Conservation (phyloP, 371 early-diverging fungal genomes). For the Saksenaea oblongispora region DNA sequence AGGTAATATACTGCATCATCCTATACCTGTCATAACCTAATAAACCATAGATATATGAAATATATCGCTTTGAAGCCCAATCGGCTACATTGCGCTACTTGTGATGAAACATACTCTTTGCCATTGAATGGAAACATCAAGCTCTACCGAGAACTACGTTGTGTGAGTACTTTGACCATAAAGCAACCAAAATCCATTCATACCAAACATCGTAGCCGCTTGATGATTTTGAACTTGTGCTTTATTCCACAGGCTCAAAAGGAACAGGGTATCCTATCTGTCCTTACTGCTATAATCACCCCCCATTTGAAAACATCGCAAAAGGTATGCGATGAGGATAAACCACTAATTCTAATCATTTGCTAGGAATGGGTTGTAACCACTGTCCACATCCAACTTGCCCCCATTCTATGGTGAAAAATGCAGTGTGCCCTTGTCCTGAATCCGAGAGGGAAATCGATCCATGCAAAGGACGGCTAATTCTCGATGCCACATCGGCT, state of each 20-base stretch:
- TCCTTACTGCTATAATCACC: constrained; percentile 56
- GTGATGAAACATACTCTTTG: constrained; percentile 57
- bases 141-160: constrained; percentile 49
- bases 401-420: constrained; percentile 48
- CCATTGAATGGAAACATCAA: constrained; percentile 58
- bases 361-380: constrained; percentile 49
- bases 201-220: constrained; percentile 29
- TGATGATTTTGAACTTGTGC: constrained; percentile 56
- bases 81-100: constrained; percentile 52
- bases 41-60: constrained; percentile 44
- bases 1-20: constrained; percentile 27
- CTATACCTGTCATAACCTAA: not conserved
- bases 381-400: constrained; percentile 56
- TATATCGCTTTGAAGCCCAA: constrained; percentile 51
- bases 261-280: constrained; percentile 56
- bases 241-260: constrained; percentile 55
- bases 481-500: constrained; percentile 57
- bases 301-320: constrained; percentile 53
- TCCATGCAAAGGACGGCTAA: constrained; percentile 44
- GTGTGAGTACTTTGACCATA: constrained; percentile 28
- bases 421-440: constrained; percentile 50
- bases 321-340: constrained; percentile 21
- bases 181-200: not conserved
- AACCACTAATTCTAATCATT: not conserved
- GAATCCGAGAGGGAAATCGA: constrained; percentile 33